Evolutionary conservation across 2,329 filamentous ascomycete species (phyloP).

Genomic region (Cryphonectria nitschkei): DNA sequence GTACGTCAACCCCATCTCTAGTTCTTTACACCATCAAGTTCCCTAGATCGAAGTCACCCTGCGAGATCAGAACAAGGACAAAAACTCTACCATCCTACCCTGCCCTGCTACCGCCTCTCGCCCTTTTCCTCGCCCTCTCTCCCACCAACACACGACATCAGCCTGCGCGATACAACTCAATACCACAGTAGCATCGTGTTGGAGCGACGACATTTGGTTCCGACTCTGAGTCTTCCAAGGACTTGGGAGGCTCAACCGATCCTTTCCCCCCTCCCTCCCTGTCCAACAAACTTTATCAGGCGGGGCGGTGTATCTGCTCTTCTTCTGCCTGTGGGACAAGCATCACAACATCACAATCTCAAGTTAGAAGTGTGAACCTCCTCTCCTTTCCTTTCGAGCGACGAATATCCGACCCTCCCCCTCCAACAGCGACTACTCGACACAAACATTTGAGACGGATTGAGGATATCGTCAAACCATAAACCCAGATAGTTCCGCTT

Average conservation of each 20-base stretch:
- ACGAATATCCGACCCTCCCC: not conserved
- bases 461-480: not conserved
- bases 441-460: not conserved
- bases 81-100: not conserved
- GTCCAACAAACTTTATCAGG: not conserved
- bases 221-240: not conserved
- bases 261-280: not conserved
- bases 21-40: not conserved
- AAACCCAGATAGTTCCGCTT: not conserved
- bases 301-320: not conserved
- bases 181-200: not conserved
- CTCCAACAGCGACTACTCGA: not conserved
- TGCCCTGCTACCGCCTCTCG: not conserved
- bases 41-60: constrained; percentile 11
- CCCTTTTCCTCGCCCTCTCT: not conserved
- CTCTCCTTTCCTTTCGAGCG: not conserved
- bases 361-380: not conserved
- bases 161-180: not conserved
- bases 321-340: not conserved
- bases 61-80: constrained; percentile 9
- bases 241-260: not conserved
- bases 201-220: not conserved
- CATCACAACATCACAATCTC: not conserved
- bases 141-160: not conserved
- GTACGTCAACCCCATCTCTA: constrained; percentile 8